phyloP scores from a whole-genome alignment of 164 flowering plant species.

The Annona cherimola region DNA sequence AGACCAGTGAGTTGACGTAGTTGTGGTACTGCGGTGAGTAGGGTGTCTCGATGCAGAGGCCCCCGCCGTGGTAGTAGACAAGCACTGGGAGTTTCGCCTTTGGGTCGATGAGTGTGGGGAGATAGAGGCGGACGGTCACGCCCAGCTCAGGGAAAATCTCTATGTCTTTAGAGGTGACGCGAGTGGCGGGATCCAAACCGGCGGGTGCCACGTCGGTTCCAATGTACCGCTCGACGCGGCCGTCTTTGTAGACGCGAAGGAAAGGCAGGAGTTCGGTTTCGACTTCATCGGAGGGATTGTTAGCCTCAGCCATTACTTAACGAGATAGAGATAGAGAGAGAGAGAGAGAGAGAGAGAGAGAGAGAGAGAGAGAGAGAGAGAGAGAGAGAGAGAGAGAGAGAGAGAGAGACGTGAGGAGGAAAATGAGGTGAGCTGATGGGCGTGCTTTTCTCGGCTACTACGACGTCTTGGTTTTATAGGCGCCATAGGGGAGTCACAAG shows the following conservation, averaged over 20 bases:
- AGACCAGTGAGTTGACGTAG: not conserved
- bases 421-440: not conserved
- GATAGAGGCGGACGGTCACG: constrained; percentile 33
- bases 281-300: constrained; percentile 17
- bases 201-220: constrained; percentile 21
- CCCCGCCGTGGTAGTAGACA: constrained; percentile 10
- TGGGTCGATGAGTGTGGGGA: constrained; percentile 19
- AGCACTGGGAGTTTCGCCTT: not conserved
- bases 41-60: constrained; percentile 1
- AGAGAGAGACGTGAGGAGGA: not conserved
- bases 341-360: not conserved
- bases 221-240: constrained; percentile 30
- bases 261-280: constrained; percentile 29
- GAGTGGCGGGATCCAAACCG: constrained; percentile 22
- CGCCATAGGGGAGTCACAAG: too few species aligned
- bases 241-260: constrained; percentile 38
- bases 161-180: constrained; percentile 47
- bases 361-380: not conserved
- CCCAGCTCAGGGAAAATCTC: constrained; percentile 9
- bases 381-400: not conserved
- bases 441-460: too few species aligned
- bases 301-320: constrained; percentile 12
- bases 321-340: not conserved
- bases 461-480: too few species aligned
- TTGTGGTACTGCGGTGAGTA: not conserved